Base-by-base conservation (phyloP, 2,329 filamentous ascomycete genomes). In the Penicillium italicum region DNA sequence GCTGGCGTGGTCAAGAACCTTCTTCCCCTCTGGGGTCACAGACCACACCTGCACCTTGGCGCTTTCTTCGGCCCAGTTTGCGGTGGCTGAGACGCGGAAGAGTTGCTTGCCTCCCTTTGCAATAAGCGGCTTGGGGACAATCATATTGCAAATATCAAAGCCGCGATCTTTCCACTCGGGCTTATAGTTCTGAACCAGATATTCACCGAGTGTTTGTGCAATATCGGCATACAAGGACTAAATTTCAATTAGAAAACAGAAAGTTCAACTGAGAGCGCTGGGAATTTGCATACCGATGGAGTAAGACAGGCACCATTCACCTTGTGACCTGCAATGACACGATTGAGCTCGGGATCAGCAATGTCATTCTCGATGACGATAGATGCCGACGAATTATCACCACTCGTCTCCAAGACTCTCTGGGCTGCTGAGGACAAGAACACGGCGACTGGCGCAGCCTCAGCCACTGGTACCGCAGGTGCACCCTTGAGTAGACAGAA, bases 111-210 rank as follows among this genome's bases (percentile, higher is more conserved):
- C 72, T n/a, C 64, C 66, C 56, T 72, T 72, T 20, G 71, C 66
- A 47, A 91, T 87, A 57, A 92, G 77, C 33, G 87, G 84, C 53
- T 72, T 73, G 2, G 69, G 64, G 10, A 76, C 69, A 9, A 62
- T 60, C 59, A 76, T 66, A 10, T 73, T 61, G 50, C 68, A 69
- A 12, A 75, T 64, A 53, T 75, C 69, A 22, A 73, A 63, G 6
- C 71, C 69, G 16, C 61, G 52, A 3, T 64, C 64, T 28, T 68
- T 62, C 50, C 68, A 62, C 24, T 71, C 65, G 1, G 71, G 71
- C 43, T 69, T 71, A 58, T 72, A 70, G 43, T 70, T 70, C 34
- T 69, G 62, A 8, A 69, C 66, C 16, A 72, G 55, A 45, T 71
- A 71, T 24, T 72, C 67, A 26, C 60, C 70, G 14, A 74, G 55